Evolutionary conservation across 495 filamentous ascomycete genomes (phyloP).

Genomic region (Xylaria cubensis): DNA sequence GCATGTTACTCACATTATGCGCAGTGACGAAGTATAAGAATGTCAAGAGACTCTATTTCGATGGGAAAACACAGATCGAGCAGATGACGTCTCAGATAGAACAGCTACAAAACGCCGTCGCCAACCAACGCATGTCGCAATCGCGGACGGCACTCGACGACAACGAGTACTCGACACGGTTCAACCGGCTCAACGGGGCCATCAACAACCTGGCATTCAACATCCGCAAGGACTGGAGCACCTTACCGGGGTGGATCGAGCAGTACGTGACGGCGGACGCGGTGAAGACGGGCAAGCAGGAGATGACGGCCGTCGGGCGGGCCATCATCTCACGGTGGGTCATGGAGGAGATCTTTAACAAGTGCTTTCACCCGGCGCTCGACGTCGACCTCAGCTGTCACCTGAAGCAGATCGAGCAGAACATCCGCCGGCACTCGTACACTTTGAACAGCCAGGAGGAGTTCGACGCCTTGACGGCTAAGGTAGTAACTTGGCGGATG

Average conservation of each 20-base stretch:
- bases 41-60: conserved; percentile 96
- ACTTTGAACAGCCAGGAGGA: conserved; percentile 80
- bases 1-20: conserved; percentile 28
- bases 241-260: conserved; percentile 78
- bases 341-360: conserved; percentile 87
- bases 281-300: conserved; percentile 79
- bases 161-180: conserved; percentile 89
- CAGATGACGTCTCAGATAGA: conserved; percentile 88
- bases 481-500: conserved; percentile 91
- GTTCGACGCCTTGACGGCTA: conserved; percentile 83
- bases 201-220: conserved; percentile 95
- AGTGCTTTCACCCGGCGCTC: conserved; percentile 88
- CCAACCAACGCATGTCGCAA: conserved; percentile 91
- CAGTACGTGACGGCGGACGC: conserved; percentile 84
- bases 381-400: conserved; percentile 76
- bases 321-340: conserved; percentile 90
- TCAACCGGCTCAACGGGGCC: conserved; percentile 90
- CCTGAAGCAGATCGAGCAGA: conserved; percentile 87
- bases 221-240: conserved; percentile 90
- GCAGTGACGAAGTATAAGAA: conserved; percentile 95
- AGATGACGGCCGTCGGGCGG: conserved; percentile 96
- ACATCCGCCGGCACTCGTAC: conserved; percentile 78
- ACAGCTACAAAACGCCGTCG: conserved; percentile 93
- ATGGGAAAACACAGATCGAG: conserved; percentile 89
- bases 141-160: conserved; percentile 96